Percentiles rank a stretch among this genome's conserved stretches.
These are phyloP conservation scores for Aspergillus leporis DNA, from an alignment of 495 filamentous ascomycete genomes.

Conservation along the genomic window DNA sequence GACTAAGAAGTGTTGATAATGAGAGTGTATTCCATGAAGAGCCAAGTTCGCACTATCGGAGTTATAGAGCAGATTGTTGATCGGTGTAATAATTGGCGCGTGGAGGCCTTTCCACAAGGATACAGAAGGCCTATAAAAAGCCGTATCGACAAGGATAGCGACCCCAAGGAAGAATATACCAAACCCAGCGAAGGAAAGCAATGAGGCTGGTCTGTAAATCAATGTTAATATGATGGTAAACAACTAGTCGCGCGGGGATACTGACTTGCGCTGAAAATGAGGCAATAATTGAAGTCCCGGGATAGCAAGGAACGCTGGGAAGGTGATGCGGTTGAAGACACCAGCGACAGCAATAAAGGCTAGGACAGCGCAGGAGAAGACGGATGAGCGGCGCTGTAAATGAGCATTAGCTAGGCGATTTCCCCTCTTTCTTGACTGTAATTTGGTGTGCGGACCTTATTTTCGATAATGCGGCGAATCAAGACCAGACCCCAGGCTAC, in stretches of 20 bases:
- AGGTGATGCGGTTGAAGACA: constrained; percentile 94
- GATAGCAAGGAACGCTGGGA: constrained; percentile 85
- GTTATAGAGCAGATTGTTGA: constrained; percentile 94
- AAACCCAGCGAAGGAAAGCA: constrained; percentile 60
- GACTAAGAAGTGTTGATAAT: constrained; percentile 81
- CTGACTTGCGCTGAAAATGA: constrained; percentile 79
- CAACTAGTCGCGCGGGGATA: constrained; percentile 3
- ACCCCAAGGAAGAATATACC: constrained; percentile 63
- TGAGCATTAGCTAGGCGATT: constrained; percentile 21
- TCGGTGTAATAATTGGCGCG: constrained; percentile 76
- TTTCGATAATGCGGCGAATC: constrained; percentile 77
- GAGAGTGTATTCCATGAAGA: constrained; percentile 86
- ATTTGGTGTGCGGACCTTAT: constrained; percentile 56
- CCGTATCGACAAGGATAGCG: constrained; percentile 79
- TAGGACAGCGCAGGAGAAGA: constrained; percentile 72
- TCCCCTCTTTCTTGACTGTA: constrained; percentile 1
- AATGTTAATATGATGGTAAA: constrained; percentile 18
- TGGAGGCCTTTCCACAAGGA: constrained; percentile 51
- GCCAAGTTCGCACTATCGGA: constrained; percentile 73
- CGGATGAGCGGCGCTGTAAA: constrained; percentile 66
- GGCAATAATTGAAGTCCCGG: constrained; percentile 80
- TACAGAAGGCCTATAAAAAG: constrained; percentile 69
- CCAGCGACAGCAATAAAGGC: constrained; percentile 81
- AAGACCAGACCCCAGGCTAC: constrained; percentile 91
- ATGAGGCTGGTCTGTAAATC: constrained; percentile 60